Evolutionary conservation across 495 filamentous ascomycete species (phyloP).

Genomic region (Aspergillus haitiensis): DNA sequence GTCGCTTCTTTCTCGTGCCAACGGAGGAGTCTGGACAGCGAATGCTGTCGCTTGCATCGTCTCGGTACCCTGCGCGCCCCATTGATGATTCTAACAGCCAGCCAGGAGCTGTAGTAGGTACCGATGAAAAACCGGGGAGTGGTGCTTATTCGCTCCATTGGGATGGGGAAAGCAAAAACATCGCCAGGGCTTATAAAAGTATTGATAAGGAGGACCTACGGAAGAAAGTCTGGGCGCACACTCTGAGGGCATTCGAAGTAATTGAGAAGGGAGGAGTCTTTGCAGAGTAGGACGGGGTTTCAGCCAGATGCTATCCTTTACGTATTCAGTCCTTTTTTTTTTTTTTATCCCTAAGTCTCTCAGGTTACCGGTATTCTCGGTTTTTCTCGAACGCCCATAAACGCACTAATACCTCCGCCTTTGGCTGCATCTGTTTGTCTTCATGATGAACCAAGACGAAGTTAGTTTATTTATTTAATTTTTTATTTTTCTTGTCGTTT

Average conservation of each 20-base stretch:
- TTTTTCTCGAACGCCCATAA: no score
- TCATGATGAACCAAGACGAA: no score
- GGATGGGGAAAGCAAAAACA: conserved; percentile 7
- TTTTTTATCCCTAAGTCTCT: no score
- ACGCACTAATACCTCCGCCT: no score
- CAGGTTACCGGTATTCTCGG: no score
- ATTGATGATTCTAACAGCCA: neutral
- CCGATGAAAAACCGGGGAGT: conserved; percentile 10
- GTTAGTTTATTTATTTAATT: no score
- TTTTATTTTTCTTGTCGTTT: no score
- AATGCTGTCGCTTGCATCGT: conserved; percentile 1
- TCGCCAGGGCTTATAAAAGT: conserved; percentile 1
- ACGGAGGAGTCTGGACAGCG: conserved; percentile 5
- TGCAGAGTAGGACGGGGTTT: neutral
- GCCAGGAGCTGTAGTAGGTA: neutral
- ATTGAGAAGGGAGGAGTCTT: conserved; percentile 10
- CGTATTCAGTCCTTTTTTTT: no score
- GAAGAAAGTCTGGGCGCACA: conserved; percentile 13
- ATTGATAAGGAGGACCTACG: conserved; percentile 6
- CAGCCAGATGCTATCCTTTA: no score
- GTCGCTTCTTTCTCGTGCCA: neutral
- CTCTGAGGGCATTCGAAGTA: conserved; percentile 3
- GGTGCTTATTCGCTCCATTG: conserved; percentile 9
- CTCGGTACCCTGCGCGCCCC: conserved; percentile 3
- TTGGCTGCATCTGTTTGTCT: no score